Evolutionary conservation across 495 filamentous ascomycete genomes (phyloP), one percentile per base, ranked within the genome.

Genomic region (Rostrohypoxylon terebratum): DNA sequence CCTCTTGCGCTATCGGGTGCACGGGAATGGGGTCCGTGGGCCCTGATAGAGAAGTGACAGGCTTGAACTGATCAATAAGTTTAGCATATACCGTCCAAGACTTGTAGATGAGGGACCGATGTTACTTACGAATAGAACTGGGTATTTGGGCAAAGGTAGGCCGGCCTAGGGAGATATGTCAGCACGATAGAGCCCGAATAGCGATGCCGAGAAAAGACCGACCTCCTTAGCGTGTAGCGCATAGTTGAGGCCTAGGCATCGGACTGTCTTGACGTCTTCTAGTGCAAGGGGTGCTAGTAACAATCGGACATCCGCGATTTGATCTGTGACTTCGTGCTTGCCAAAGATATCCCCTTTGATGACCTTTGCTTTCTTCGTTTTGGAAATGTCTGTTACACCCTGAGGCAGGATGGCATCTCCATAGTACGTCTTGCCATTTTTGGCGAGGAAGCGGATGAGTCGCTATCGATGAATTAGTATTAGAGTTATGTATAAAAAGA

Each of bases 171-270:
- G 38, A 28, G n/a, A 44, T 63, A 18, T 40, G 14, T 40, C 10
- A 42, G 6, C 5, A 59, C 8, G 10, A 40, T 7, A 34, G 51
- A 59, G 2, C 1, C 34, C 34, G 33, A 40, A 40, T 25, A 44
- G 55, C 34, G 67, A 51, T 20, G 20, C 14, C 1, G 38, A 38
- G 23, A 51, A 68, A 40, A 31, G 28, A 23, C 61, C 51, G 68
- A 87, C 82, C 84, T 96, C 93, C 73, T 89, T 89, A 2, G 93
- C 93, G 73, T 96, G 93, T 59, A 90, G 82, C 50, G 88, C 90
- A 76, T 96, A 96, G 80, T 96, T 96, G 20, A 96, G 82, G 14
- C 93, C 93, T 31, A 97, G 75, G 70, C 92, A 94, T 63, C 93
- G 87, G 31, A 96, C 90, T 3, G 92, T 93, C 72, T 84, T 86